phyloP scores from a whole-genome alignment of 441 rosid genomes.

The Gossypium laxum region DNA sequence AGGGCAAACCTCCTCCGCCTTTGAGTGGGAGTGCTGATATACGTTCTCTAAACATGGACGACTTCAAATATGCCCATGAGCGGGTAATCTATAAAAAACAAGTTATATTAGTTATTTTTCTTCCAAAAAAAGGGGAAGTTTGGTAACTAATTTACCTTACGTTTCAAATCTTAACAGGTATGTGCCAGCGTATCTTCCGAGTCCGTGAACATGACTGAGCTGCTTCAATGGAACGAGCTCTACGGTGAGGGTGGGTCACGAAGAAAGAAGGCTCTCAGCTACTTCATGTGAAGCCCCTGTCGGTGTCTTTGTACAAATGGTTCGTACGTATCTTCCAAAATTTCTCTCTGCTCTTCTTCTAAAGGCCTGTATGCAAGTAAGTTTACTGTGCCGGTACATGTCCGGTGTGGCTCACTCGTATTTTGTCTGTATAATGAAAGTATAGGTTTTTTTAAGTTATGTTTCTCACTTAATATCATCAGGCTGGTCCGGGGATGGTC shows the following conservation, averaged over 20 bases:
- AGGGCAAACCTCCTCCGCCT: slow-evolving; percentile 59
- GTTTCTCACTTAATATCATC: neutral
- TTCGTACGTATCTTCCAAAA: slow-evolving; percentile 23
- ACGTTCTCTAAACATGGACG: slow-evolving; percentile 51
- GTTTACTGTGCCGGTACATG: slow-evolving; percentile 14
- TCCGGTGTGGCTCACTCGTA: slow-evolving; percentile 16
- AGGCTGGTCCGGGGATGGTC: slow-evolving; percentile 23
- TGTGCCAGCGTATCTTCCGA: slow-evolving; percentile 88
- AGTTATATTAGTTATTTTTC: neutral
- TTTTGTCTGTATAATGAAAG: slow-evolving; percentile 41
- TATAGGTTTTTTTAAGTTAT: slow-evolving; percentile 29
- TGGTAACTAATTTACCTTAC: neutral
- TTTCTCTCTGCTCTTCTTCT: slow-evolving; percentile 13
- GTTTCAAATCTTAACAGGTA: slow-evolving; percentile 36
- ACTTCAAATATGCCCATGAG: slow-evolving; percentile 63
- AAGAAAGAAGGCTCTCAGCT: slow-evolving; percentile 78
- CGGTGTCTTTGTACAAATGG: slow-evolving; percentile 28
- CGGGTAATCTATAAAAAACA: slow-evolving; percentile 34
- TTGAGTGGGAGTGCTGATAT: slow-evolving; percentile 58
- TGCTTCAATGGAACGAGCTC: slow-evolving; percentile 81
- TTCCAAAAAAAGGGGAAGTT: neutral
- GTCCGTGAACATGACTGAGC: slow-evolving; percentile 82
- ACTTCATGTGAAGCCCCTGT: slow-evolving; percentile 56
- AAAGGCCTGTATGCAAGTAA: slow-evolving; percentile 26
- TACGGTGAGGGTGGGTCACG: slow-evolving; percentile 90